Conservation (phyloP, 2,329 filamentous ascomycete genomes). For the Nectriaceae sp. region DNA sequence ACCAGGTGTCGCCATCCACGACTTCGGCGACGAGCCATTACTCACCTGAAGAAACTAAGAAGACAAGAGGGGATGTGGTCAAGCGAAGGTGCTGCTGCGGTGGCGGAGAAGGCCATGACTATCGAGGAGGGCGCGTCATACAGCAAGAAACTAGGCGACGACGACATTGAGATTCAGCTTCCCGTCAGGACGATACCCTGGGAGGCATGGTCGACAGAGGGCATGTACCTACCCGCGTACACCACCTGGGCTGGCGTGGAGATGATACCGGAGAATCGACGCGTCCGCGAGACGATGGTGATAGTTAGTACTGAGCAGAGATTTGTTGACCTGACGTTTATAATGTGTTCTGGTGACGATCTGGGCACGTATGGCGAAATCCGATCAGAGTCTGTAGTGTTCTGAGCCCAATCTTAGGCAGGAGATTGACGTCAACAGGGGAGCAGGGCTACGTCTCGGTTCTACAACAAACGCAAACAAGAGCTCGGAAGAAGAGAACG, state of each 20-base stretch:
- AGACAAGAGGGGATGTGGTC: conserved; percentile 36
- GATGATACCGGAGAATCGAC: conserved; percentile 19
- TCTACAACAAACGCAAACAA: background rate
- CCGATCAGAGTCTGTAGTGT: conserved; percentile 15
- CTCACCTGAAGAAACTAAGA: conserved; percentile 26
- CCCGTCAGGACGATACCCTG: conserved; percentile 16
- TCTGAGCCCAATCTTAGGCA: too few species aligned
- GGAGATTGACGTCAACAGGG: too few species aligned
- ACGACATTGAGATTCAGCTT: conserved; percentile 4
- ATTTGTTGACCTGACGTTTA: conserved; percentile 20
- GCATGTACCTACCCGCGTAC: conserved; percentile 8
- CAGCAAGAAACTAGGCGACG: background rate
- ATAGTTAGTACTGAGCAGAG: conserved; percentile 20
- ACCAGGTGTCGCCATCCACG: conserved; percentile 34
- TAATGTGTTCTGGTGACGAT: conserved; percentile 23
- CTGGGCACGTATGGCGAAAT: conserved; percentile 13
- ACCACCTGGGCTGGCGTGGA: conserved; percentile 24
- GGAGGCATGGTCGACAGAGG: conserved; percentile 22
- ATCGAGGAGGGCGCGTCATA: conserved; percentile 23
- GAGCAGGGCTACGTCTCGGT: background rate
- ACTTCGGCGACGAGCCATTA: conserved; percentile 27
- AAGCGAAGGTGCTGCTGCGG: conserved; percentile 30
- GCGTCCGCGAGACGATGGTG: conserved; percentile 26
- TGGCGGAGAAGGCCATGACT: conserved; percentile 20
- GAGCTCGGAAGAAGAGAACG: background rate